Evolutionary conservation across 805 yeast species (phyloP), one percentile per base, ranked within the genome.

Genomic region (Blastobotrys muscicola): DNA sequence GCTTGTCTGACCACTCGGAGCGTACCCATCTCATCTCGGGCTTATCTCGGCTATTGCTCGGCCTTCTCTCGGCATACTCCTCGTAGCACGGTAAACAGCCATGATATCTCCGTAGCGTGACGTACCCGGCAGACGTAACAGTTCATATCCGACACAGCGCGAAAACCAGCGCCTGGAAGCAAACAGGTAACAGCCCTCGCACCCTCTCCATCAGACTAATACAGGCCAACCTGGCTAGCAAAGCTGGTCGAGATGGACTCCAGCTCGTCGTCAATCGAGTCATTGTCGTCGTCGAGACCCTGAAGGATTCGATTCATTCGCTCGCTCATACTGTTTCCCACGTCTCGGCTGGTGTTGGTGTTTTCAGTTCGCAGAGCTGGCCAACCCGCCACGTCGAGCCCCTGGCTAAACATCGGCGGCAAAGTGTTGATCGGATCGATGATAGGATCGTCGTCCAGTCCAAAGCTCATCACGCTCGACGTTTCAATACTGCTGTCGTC

Each of bases 261-360:
- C 15, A 54, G 32, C 11, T 53, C 61, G 16, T 51, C 58, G 12
- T 55, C 62, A 39, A 51, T 46, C 23, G 54, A 58, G 31, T 51
- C 62, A 13, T 47, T 55, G 9, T 59, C 66, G 37, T 52, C 51
- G n/a, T 44, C 47, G 10, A 30, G 35, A 8, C 43, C 45, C 36
- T 38, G 42, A 8, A 48, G 34, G 37, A 43, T 47, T 33, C 45
- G 39, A 33, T 40, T 42, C 51, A 54, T 41, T n/a, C 57, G 38
- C 32, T 54, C 58, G 30, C 51, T 45, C 49, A 52, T 39, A 16
- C 49, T 43, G 30, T 49, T 47, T 6, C 54, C 56, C 13, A 52
- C 29, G 8, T 35, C 30, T 5, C 49, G 38, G 23, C 26, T 23
- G 6, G 15, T 26, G 26, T 13, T 39, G 32, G 45, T 8, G 33